These are phyloP conservation scores for Rhipidocladum racemiflorum DNA, from an alignment of 176 grass and related monocot species.

Conservation along the genomic window DNA sequence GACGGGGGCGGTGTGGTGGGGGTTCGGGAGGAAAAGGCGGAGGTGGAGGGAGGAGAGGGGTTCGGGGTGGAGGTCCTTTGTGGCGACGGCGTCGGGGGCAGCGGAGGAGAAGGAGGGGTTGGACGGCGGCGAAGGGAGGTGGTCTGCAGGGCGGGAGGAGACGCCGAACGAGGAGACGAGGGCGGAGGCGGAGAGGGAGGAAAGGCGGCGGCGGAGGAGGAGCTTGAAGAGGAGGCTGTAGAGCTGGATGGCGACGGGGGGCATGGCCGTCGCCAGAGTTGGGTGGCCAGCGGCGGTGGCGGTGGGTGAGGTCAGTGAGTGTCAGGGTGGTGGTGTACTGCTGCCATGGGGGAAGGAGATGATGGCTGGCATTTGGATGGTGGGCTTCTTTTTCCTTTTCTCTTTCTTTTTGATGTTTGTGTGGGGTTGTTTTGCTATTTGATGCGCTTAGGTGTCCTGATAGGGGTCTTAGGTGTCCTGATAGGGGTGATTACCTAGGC, in stretches of 20 bases:
- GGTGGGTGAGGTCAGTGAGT: conserved; percentile 29
- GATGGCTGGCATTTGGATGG: conserved; percentile 4
- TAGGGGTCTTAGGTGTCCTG: conserved; percentile 13
- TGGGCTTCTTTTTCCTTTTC: background rate
- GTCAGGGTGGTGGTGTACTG: background rate
- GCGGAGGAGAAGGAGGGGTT: conserved; percentile 60
- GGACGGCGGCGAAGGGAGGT: conserved; percentile 41
- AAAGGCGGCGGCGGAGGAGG: conserved; percentile 57
- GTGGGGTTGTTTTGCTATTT: conserved; percentile 7
- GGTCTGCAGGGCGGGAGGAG: conserved; percentile 57
- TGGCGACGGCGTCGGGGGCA: conserved; percentile 53
- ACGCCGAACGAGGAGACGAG: conserved; percentile 44
- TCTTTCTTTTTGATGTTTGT: background rate
- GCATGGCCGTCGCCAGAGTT: conserved; percentile 45
- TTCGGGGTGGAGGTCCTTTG: conserved; percentile 80
- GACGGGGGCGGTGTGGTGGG: conserved; percentile 31
- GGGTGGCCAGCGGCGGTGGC: background rate
- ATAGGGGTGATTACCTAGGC: conserved; percentile 10
- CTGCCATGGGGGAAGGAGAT: conserved; percentile 15
- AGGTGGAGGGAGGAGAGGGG: conserved; percentile 66
- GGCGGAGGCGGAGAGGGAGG: conserved; percentile 10
- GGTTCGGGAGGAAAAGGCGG: conserved; percentile 67
- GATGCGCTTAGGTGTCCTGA: background rate
- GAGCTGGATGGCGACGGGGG: conserved; percentile 59
- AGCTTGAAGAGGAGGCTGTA: conserved; percentile 90